Evolutionary conservation across 768 basidiomycete species (phyloP), one percentile per base, ranked within the genome.

Genomic region (Lactarius akahatsu): DNA sequence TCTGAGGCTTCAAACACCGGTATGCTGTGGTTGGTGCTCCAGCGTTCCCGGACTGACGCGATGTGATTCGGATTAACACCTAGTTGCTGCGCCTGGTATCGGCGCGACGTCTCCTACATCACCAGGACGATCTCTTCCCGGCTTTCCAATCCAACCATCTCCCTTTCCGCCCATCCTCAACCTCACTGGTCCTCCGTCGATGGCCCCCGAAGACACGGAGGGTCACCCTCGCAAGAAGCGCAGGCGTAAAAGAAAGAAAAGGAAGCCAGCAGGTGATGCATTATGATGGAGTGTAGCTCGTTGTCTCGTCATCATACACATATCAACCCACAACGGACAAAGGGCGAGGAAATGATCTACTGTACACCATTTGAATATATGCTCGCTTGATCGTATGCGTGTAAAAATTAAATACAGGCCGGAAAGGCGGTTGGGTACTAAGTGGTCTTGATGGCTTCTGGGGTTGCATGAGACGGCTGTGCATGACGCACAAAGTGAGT

Each of bases 381-480:
- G 30, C 36, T 34, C 36, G 50, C 47, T 26, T 5, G 23, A 41
- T 41, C 52, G 23, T 59, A 63, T 55, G 40, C n/a, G 36, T n/a
- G 28, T 15, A 11, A 18, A n/a, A 9, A 23, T 55, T 55, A 43
- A 41, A 62, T 57, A 57, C 61, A 59, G 57, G 38, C 7, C 11
- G 32, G 7, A 9, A 11, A 13, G 7, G 50, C 30, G 10, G 16
- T 1, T 34, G 5, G 40, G 61, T 67, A 75, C 56, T 69, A 75
- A 2, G 73, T 72, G 16, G 77, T 77, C 74, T 73, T 77, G 63
- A 77, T 18, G 16, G 71, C 71, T 36, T 72, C 71, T 38, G 70
- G 71, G 13, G 55, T 57, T 28, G 55, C 57, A 30, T 59, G 62
- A 23, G 60, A 61, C 20, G 32, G 59, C 65, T 67, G 41, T 11